Percentiles rank a stretch among this genome's conserved stretches.
phyloP scores from a whole-genome alignment of 2,329 filamentous ascomycete genomes.

The Colletotrichum sp. region DNA sequence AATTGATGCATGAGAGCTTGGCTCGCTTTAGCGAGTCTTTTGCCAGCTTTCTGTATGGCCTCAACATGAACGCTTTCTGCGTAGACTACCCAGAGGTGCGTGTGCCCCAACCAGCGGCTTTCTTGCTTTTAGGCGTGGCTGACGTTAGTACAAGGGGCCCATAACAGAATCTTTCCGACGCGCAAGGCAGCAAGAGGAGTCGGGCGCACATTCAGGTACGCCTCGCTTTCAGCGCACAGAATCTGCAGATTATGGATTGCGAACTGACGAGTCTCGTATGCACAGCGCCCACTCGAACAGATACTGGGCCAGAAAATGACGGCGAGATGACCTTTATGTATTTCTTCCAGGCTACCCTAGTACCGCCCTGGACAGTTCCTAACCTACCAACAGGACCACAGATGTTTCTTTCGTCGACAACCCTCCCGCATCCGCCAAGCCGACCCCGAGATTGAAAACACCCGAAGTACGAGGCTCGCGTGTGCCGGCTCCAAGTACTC shows the following conservation, averaged over 20 bases:
- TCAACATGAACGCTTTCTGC: conserved; percentile 99
- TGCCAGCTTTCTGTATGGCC: conserved; percentile 89
- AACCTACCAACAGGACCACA: conserved; percentile 69
- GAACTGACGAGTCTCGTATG: not conserved
- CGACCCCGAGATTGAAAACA: conserved; percentile 50
- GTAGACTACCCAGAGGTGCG: conserved; percentile 93
- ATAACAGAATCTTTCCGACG: conserved; percentile 82
- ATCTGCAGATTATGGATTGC: not conserved
- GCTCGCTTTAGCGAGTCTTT: conserved; percentile 95
- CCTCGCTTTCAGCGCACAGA: not conserved
- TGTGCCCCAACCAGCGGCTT: not conserved
- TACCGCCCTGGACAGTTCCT: conserved; percentile 3
- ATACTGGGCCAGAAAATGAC: conserved; percentile 45
- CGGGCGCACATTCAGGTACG: conserved; percentile 18
- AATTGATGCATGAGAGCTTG: conserved; percentile 94
- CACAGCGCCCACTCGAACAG: conserved; percentile 6
- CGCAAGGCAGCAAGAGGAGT: conserved; percentile 62
- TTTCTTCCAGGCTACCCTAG: not conserved
- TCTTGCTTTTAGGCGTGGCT: not conserved
- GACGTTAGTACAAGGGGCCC: conserved; percentile 65
- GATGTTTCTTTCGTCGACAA: conserved; percentile 93
- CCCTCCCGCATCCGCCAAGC: conserved; percentile 63
- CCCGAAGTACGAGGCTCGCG: conserved; percentile 46
- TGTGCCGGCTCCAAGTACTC: conserved; percentile 46
- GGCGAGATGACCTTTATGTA: conserved; percentile 86